Base-by-base conservation (phyloP, 179 eudicot species). In the Patellifolia procumbens region DNA sequence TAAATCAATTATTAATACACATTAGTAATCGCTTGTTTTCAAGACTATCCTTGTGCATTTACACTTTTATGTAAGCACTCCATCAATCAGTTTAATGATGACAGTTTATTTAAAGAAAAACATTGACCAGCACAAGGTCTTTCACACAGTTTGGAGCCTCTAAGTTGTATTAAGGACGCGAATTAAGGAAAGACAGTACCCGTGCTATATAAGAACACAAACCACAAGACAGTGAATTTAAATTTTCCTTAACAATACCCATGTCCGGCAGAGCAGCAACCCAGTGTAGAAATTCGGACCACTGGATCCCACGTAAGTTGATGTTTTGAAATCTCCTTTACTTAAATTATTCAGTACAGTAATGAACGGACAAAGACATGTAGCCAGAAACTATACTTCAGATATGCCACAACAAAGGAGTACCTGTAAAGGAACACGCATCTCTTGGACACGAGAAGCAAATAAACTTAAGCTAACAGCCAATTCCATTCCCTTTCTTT, bases 381-480 rank as follows among this genome's bases (percentile, higher is more conserved):
- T 70, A 31, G 49, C 26, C 29, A 32, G 72, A 69, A 42, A 46
- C 7, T 70, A 2, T 16, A 59, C 26, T 74, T 80, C 29, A 75
- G 70, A 69, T 24, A 74, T 2, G 35, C 37, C 62, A 76, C 48
- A 72, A 56, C 32, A 73, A 46, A 52, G 70, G 24, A 79, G 48
- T 86, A 95, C 99, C 98, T 96, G 96, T 81, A 96, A 87, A 20
- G 99, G 93, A 80, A 96, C 90, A 61, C 98, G 99, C 65, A 96
- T 94, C 88, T 96, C 99, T 88, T 94, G 99, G 79, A 96, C 97
- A 61, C 98, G 98, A 74, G 99, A 96, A 75, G 98, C 99, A 87
- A 96, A 96, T 66, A 96, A 86, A 82, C 99, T 96, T 80, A 96
- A 92, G 85, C 99, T 94, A 76, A 96, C 99, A 70, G 99, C 99